Conservation (phyloP, 139 green algal species). For the Limnomonas spitsbergensis region DNA sequence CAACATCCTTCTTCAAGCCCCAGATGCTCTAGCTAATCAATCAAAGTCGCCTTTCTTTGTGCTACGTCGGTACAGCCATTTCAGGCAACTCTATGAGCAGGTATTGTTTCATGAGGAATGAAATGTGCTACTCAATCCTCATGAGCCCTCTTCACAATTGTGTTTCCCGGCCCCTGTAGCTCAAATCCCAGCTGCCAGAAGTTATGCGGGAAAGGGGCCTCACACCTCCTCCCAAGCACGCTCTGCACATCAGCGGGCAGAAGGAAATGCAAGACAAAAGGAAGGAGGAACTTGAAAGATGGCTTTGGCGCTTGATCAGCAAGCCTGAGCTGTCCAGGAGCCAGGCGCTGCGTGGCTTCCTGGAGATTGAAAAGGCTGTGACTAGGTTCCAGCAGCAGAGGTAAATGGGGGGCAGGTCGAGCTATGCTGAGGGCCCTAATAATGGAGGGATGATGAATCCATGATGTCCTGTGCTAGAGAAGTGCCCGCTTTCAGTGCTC, state of each 20-base stretch:
- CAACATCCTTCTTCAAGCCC: conserved; percentile 47
- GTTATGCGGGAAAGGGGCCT: conserved; percentile 30
- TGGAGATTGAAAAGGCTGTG: conserved; percentile 65
- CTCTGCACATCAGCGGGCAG: conserved; percentile 33
- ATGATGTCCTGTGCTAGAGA: too few species aligned
- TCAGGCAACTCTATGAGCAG: conserved; percentile 48
- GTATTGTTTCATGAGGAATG: too few species aligned
- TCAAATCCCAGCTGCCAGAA: conserved; percentile 40
- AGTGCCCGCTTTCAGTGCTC: too few species aligned
- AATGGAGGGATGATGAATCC: too few species aligned
- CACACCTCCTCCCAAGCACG: conserved; percentile 47
- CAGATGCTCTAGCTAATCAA: not conserved
- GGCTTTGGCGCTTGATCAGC: conserved; percentile 67
- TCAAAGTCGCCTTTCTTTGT: conserved; percentile 46
- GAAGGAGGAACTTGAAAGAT: conserved; percentile 64
- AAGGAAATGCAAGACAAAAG: conserved; percentile 64
- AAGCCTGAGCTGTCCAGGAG: conserved; percentile 49
- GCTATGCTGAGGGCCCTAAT: too few species aligned
- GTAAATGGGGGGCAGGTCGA: too few species aligned
- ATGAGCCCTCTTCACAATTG: not conserved
- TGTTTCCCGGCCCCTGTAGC: conserved; percentile 23
- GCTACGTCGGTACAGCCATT: conserved; percentile 55
- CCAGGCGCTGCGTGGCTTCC: conserved; percentile 57
- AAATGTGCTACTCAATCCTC: too few species aligned
- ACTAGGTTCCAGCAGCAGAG: conserved; percentile 12